phyloP scores from a whole-genome alignment of 2,329 filamentous ascomycete species.

The Ophiosphaerella narmari region DNA sequence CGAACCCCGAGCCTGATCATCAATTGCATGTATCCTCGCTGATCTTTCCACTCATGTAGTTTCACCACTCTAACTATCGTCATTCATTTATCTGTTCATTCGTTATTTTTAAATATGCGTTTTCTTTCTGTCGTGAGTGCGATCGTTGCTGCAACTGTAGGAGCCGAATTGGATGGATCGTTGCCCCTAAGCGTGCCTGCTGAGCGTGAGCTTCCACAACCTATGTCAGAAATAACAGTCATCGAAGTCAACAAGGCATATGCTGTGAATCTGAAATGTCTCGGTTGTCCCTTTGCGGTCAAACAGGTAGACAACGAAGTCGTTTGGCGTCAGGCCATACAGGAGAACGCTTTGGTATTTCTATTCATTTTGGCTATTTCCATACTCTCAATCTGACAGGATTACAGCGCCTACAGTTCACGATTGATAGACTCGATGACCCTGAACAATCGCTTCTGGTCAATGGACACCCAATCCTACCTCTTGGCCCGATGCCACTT shows the following conservation, averaged over 20 bases:
- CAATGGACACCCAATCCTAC: constrained; percentile 27
- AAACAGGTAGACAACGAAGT: constrained; percentile 5
- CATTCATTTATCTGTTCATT: constrained; percentile 7
- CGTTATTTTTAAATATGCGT: constrained; percentile 16
- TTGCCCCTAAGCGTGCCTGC: not conserved
- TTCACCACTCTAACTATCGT: constrained; percentile 1
- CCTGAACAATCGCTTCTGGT: constrained; percentile 18
- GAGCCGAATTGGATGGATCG: constrained; percentile 2
- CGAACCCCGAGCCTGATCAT: constrained; percentile 6
- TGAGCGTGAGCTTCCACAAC: not conserved
- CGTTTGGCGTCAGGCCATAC: constrained; percentile 22
- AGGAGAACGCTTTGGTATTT: constrained; percentile 31
- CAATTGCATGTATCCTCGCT: not conserved
- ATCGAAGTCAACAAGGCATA: constrained; percentile 28
- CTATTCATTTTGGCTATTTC: too few species aligned
- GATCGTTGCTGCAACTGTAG: constrained; percentile 9
- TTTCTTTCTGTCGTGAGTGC: constrained; percentile 11
- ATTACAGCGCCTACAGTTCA: constrained; percentile 29
- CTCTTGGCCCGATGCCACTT: constrained; percentile 28
- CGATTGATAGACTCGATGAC: constrained; percentile 17
- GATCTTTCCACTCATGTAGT: constrained; percentile 4
- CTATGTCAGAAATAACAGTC: constrained; percentile 21
- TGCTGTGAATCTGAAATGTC: constrained; percentile 35
- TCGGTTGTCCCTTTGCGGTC: constrained; percentile 30
- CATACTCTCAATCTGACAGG: not conserved